Evolutionary conservation across 495 filamentous ascomycete genomes (phyloP).

Genomic region (Penicillium robsamsonii): DNA sequence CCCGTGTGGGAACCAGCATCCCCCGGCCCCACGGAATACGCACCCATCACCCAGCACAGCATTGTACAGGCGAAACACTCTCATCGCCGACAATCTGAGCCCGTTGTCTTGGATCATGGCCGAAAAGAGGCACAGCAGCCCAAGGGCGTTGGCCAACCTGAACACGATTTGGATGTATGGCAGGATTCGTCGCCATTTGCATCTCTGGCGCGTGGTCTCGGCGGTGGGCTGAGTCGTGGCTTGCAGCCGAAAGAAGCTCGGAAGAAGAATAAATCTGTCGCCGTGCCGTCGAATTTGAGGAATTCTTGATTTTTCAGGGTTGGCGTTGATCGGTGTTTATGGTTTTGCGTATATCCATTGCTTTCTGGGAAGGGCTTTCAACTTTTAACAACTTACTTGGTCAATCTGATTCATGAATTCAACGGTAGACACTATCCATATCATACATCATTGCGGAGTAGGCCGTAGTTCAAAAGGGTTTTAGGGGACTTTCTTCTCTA

Average conservation of each 20-base stretch:
- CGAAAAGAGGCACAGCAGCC: conserved; percentile 6
- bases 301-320: conserved; percentile 5
- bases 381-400: not conserved
- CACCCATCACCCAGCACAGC: not conserved
- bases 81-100: conserved; percentile 26
- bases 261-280: conserved; percentile 26
- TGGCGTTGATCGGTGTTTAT: conserved; percentile 1
- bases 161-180: conserved; percentile 43
- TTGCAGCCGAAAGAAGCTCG: conserved; percentile 35
- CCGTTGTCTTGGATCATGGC: conserved; percentile 14
- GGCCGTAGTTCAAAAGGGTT: no score
- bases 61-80: conserved; percentile 23
- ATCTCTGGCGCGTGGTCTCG: conserved; percentile 46
- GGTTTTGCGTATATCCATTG: conserved; percentile 2
- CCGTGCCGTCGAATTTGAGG: conserved; percentile 11
- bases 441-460: not conserved
- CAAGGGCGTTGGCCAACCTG: conserved; percentile 26
- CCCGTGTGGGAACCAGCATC: conserved; percentile 25
- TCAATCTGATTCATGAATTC: not conserved
- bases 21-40: conserved; percentile 8
- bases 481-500: no score
- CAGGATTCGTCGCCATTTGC: conserved; percentile 44
- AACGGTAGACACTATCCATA: not conserved
- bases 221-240: conserved; percentile 43
- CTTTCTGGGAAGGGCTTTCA: not conserved